phyloP scores from a whole-genome alignment of 2,329 filamentous ascomycete genomes.

The Verticillium isaacii region DNA sequence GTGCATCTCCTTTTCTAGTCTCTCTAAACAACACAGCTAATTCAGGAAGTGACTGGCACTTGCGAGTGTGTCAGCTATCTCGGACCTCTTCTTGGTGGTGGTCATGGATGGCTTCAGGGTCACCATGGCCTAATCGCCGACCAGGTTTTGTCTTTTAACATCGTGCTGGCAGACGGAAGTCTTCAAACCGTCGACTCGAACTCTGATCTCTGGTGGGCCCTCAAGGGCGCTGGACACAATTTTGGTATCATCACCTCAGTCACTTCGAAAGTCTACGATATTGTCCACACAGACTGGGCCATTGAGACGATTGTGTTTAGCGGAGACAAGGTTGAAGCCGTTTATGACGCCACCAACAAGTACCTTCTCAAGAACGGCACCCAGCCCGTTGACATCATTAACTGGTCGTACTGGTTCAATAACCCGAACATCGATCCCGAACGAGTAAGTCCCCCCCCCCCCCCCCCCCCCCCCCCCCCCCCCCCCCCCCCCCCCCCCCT shows the following conservation, averaged over 20 bases:
- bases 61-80: conserved; percentile 48
- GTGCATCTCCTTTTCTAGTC: conserved; percentile 8
- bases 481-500: too few species aligned
- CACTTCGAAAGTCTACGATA: conserved; percentile 43
- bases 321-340: conserved; percentile 41
- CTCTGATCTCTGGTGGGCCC: conserved; percentile 53
- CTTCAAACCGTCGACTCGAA: conserved; percentile 29
- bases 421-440: conserved; percentile 33
- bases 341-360: conserved; percentile 42
- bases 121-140: conserved; percentile 48
- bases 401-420: conserved; percentile 45
- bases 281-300: conserved; percentile 32
- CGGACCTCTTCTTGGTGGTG: conserved; percentile 51
- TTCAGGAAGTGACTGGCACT: conserved; percentile 34
- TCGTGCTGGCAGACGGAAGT: conserved; percentile 46
- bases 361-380: conserved; percentile 35
- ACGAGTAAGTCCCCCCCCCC: too few species aligned
- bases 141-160: conserved; percentile 43
- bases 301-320: conserved; percentile 39
- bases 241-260: conserved; percentile 53
- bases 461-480: too few species aligned
- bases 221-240: conserved; percentile 54
- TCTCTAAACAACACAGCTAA: too few species aligned
- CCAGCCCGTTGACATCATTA: conserved; percentile 38
- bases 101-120: conserved; percentile 51